These are phyloP conservation scores for Blastomyces emzantsi DNA, from an alignment of 2,329 filamentous ascomycete species.

Conservation along the genomic window DNA sequence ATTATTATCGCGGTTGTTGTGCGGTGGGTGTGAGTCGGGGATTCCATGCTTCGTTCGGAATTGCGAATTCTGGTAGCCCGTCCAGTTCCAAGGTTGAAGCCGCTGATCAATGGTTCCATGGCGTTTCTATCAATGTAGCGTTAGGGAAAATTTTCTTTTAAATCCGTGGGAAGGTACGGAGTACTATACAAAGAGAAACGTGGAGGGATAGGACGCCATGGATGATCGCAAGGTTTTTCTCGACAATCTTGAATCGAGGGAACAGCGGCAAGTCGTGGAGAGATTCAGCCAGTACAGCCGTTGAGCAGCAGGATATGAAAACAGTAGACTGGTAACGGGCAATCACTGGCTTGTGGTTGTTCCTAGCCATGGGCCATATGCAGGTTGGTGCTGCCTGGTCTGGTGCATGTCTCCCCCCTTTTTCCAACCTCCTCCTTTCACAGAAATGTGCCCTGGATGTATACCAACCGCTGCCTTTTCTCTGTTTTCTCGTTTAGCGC, in stretches of 20 bases:
- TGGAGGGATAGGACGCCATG: too few relatives aligned
- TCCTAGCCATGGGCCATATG: neutral
- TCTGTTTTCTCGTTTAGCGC: neutral
- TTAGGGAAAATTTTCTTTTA: neutral
- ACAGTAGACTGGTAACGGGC: neutral
- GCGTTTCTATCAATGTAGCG: constrained; percentile 5
- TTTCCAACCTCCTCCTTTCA: neutral
- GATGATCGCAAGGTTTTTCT: neutral
- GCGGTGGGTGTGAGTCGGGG: neutral
- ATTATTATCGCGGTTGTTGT: neutral
- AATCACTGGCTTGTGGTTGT: neutral
- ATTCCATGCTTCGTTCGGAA: neutral
- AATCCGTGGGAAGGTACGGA: neutral
- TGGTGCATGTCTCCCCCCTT: neutral
- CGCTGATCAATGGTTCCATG: constrained; percentile 4
- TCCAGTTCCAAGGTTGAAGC: constrained; percentile 1
- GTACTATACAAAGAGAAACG: neutral
- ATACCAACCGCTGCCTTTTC: neutral
- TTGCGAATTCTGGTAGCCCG: neutral
- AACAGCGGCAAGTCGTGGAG: neutral
- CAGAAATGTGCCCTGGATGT: neutral
- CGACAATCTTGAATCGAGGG: neutral
- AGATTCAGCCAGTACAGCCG: neutral
- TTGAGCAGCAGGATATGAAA: neutral
- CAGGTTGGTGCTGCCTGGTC: neutral